Evolutionary conservation across 164 flowering plant genomes (phyloP), one percentile per base, ranked within the genome.

Genomic region (Amborella trichopoda): DNA sequence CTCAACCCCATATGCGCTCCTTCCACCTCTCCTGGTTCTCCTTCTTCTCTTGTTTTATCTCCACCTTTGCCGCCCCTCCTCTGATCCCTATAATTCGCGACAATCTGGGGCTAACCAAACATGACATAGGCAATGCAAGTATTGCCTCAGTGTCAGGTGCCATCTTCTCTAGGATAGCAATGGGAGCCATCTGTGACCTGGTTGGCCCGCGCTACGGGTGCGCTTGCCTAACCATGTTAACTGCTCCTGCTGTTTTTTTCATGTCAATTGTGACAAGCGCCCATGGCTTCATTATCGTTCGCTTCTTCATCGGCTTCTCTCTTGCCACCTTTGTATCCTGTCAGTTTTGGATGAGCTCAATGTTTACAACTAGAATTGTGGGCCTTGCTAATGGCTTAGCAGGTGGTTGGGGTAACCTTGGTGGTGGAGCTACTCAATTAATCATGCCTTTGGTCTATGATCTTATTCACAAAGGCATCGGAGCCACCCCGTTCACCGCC

Each of bases 341-440:
- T 4, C 91, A 83, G 34, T 87, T 69, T 73, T 86, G 96, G 96
- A 83, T 83, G 94, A 88, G 96, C 68, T 74, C 91, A 44, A 77
- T 83, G 85, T 83, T 87, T 64, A 73, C 83, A 0, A 55, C 71
- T 14, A 46, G 51, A 0, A 76, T 84, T 0, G 83, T 84, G 1
- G 89, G 95, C 12, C 39, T 73, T 1, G 89, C 90, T 14, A 89
- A 89, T 37, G 93, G 83, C 4, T 13, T 80, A 4, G 68, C 97
- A 0, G 97, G 61, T 6, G 94, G 94, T 1, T 89, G 95, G 97
- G 93, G 97, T 0, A 83, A 88, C 59, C 76, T 88, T 3, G 94
- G 96, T 0, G 96, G 96, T 14, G 94, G 96, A 0, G 94, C 89
- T 22, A 73, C 89, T 23, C 96, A 88, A 58, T 75, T 88, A 19